These are phyloP conservation scores for Westerdykella ornata DNA, from an alignment of 2,329 filamentous ascomycete species.

Conservation along the genomic window DNA sequence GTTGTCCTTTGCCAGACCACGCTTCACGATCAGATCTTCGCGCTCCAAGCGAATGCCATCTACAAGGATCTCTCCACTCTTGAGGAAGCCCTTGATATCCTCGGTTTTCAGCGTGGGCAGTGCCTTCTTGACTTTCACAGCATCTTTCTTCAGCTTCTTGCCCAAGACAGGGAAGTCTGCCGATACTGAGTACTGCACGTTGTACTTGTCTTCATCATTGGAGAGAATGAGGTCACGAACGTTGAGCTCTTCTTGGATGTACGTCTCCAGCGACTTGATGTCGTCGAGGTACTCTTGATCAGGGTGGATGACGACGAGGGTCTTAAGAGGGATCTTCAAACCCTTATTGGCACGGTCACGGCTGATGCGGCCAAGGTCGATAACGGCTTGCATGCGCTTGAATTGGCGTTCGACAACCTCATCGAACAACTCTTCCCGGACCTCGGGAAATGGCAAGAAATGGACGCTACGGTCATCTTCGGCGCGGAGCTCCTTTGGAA, in stretches of 20 bases:
- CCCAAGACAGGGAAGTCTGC: conserved; percentile 92
- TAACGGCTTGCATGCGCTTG: conserved; percentile 87
- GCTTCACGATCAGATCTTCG: conserved; percentile 76
- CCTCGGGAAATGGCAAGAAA: conserved; percentile 84
- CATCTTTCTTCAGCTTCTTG: conserved; percentile 96
- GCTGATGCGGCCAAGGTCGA: conserved; percentile 80
- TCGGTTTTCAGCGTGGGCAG: conserved; percentile 71
- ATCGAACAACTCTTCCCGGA: conserved; percentile 83
- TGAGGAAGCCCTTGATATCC: conserved; percentile 72
- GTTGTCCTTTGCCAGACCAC: conserved; percentile 67
- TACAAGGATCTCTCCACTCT: conserved; percentile 67
- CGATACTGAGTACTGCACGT: conserved; percentile 81
- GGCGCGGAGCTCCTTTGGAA: conserved; percentile 62
- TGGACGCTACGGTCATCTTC: conserved; percentile 81
- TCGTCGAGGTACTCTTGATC: conserved; percentile 80
- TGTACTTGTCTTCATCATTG: conserved; percentile 81
- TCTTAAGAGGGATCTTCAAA: conserved; percentile 86
- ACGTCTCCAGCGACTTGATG: conserved; percentile 74
- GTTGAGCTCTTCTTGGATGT: conserved; percentile 89
- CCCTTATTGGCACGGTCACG: conserved; percentile 79
- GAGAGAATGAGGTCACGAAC: conserved; percentile 78
- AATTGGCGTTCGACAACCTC: conserved; percentile 79
- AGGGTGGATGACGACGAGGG: conserved; percentile 79
- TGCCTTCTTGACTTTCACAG: conserved; percentile 83
- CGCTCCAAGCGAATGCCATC: conserved; percentile 78